A percentile compares a stretch with the other conserved stretches of the same genome.
Conservation (phyloP, 805 yeast genomes). For the Zygotorulaspora florentina region DNA sequence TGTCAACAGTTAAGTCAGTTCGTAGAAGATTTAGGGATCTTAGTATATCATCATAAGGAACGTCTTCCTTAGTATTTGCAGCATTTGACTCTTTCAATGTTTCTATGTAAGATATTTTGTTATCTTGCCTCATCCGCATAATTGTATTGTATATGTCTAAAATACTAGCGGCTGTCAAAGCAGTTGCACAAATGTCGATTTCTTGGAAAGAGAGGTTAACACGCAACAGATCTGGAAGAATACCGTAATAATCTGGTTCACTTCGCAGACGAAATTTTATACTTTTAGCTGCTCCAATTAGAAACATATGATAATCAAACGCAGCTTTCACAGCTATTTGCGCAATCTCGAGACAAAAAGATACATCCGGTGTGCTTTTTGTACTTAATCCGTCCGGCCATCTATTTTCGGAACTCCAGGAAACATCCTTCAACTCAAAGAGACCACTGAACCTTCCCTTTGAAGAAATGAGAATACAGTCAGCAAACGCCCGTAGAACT, state of each 20-base stretch:
- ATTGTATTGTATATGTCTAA: conserved; percentile 73
- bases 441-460: conserved; percentile 80
- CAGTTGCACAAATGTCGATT: conserved; percentile 65
- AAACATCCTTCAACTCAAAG: conserved; percentile 46
- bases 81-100: conserved; percentile 59
- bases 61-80: conserved; percentile 19
- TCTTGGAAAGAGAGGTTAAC: conserved; percentile 48
- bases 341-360: conserved; percentile 53
- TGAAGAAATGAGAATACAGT: conserved; percentile 47
- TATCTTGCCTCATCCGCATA: conserved; percentile 68
- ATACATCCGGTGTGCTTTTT: conserved; percentile 61
- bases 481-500: conserved; percentile 57
- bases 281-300: conserved; percentile 51
- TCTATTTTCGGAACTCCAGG: conserved; percentile 59
- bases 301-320: conserved; percentile 82
- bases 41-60: conserved; percentile 31
- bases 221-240: conserved; percentile 56
- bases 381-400: conserved; percentile 55
- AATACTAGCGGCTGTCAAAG: conserved; percentile 78
- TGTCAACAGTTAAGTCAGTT: conserved; percentile 60
- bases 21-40: conserved; percentile 41
- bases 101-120: conserved; percentile 66
- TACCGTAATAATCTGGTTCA: conserved; percentile 47
- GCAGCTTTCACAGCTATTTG: conserved; percentile 57
- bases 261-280: conserved; percentile 60